phyloP scores from a whole-genome alignment of 2,329 filamentous ascomycete species.

The Aspergillus sp. region DNA sequence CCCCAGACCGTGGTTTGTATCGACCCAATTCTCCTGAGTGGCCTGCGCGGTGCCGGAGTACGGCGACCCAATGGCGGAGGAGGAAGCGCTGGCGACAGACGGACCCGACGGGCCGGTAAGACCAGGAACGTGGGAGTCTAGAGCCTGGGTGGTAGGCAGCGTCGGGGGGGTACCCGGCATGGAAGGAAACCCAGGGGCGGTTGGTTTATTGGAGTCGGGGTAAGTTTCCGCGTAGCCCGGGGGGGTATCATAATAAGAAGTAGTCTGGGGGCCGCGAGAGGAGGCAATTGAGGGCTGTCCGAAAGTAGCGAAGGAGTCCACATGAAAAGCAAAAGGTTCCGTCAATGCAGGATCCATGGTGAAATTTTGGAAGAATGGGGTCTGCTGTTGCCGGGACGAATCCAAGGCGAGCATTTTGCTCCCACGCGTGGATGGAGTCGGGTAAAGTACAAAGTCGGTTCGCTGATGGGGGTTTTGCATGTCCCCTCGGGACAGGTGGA shows the following conservation, averaged over 20 bases:
- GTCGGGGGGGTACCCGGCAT: constrained; percentile 35
- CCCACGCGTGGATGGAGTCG: constrained; percentile 10
- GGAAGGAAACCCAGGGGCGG: constrained; percentile 22
- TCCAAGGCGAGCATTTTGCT: constrained; percentile 34
- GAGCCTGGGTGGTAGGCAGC: constrained; percentile 25
- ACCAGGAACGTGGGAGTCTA: constrained; percentile 53
- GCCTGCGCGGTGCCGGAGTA: constrained; percentile 61
- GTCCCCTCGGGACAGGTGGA: constrained; percentile 9
- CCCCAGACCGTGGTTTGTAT: constrained; percentile 53
- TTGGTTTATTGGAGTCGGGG: constrained; percentile 25
- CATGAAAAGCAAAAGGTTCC: constrained; percentile 30
- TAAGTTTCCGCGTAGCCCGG: constrained; percentile 25
- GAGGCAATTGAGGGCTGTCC: constrained; percentile 21
- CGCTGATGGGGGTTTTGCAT: constrained; percentile 20
- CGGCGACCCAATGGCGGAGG: constrained; percentile 67
- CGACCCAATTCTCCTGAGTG: constrained; percentile 59
- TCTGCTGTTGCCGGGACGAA: constrained; percentile 29
- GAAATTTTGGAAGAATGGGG: constrained; percentile 29
- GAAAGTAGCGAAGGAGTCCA: constrained; percentile 25
- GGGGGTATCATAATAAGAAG: constrained; percentile 27
- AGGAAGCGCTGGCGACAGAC: constrained; percentile 58
- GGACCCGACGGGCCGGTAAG: constrained; percentile 61
- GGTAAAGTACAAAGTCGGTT: constrained; percentile 22
- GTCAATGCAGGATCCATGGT: constrained; percentile 32
- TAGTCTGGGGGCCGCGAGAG: constrained; percentile 21